Evolutionary conservation across 805 yeast genomes (phyloP), one percentile per base, ranked within the genome.

Genomic region (Zygotorulaspora sp.): DNA sequence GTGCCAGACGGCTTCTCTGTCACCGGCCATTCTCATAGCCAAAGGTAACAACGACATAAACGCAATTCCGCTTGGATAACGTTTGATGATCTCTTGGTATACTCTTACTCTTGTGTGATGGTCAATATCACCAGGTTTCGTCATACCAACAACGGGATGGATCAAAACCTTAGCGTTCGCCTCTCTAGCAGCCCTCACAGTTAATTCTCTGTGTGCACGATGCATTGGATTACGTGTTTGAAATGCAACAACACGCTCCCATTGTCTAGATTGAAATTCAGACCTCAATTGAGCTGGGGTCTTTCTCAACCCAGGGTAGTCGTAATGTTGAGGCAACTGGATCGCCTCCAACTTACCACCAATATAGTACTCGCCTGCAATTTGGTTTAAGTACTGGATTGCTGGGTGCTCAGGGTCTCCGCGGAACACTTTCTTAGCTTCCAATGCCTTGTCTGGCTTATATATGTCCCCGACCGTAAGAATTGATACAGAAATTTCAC

Each of bases 1-100:
- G 62, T 89, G 97, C 97, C 97, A 90, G 30, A 89, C 84, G 15
- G 97, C 97, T 68, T 89, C 97, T 63, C 95, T 79, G 64, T 90
- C 97, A 64, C 97, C 97, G 40, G 92, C 97, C 97, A 89, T 89
- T 74, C 97, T 81, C 97, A 89, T 89, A 26, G 97, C 97, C 57
- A 89, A 72, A 9, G 97, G 97, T 53, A 89, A 72, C 48, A 89
- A 69, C 6, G 96, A 81, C 45, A 89, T 70, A 48, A 84, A 78
- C 11, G 97, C 97, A 77, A 89, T 82, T 38, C 96, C 96, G 48
- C 80, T 83, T 36, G 97, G 97, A 66, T 85, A 89, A 57, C 90
- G 83, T 67, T 89, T 85, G 65, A 90, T 76, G 52, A 89, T 79
- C 52, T 90, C 94, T 66, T 85, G 83, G 70, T 89, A 89, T 10